Conservation (phyloP, 306 rosid genomes). For the Glycine tomentella region DNA sequence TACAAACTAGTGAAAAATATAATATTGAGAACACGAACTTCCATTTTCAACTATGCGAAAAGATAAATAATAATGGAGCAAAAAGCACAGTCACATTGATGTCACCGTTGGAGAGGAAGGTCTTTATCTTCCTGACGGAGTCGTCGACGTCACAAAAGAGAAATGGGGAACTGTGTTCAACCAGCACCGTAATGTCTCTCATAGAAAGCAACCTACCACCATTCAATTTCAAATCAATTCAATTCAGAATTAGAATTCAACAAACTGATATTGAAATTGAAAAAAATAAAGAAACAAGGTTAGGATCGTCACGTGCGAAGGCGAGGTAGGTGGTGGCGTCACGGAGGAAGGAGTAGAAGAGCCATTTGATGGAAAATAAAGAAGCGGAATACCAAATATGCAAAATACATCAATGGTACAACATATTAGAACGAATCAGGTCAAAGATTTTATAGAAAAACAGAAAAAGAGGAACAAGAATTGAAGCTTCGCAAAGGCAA, state of each 20-base stretch:
- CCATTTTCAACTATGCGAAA: background rate
- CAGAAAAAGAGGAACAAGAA: background rate
- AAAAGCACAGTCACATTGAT: constrained; percentile 56
- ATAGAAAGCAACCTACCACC: constrained; percentile 71
- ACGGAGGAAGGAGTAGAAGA: constrained; percentile 33
- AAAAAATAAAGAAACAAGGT: constrained; percentile 50
- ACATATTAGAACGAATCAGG: background rate
- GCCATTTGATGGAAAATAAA: background rate
- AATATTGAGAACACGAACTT: too few relatives aligned
- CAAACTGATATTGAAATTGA: background rate
- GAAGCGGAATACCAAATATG: constrained; percentile 36
- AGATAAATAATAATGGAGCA: background rate
- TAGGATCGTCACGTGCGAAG: constrained; percentile 67
- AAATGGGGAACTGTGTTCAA: constrained; percentile 63
- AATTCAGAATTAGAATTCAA: background rate
- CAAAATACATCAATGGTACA: constrained; percentile 18
- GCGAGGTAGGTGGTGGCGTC: constrained; percentile 61
- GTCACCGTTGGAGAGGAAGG: constrained; percentile 54
- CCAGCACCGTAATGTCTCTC: constrained; percentile 68
- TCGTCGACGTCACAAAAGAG: constrained; percentile 61
- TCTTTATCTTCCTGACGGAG: constrained; percentile 58
- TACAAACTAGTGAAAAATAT: background rate
- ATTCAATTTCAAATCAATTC: constrained; percentile 4
- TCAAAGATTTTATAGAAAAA: background rate
- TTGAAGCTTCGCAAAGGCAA: background rate